Conservation (phyloP, 1,284 basidiomycete genomes). For the Stygiomarasmius scandens region DNA sequence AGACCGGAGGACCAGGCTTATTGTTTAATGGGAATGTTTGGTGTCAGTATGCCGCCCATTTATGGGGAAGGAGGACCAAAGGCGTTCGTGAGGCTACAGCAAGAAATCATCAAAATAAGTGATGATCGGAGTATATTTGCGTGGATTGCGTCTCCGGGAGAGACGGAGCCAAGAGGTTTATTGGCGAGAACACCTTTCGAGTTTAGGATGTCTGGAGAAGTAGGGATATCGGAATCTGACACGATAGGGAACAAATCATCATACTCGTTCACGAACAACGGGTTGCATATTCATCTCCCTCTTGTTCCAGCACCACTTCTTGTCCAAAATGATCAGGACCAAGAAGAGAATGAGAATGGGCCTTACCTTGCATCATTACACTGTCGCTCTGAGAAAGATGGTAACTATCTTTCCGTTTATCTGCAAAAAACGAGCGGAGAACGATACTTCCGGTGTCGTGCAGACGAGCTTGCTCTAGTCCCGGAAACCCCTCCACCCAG, state of each 20-base stretch:
- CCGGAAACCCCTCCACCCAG: not conserved
- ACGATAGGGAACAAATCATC: not conserved
- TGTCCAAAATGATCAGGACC: too few relatives aligned
- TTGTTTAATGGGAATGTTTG: not conserved
- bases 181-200: not conserved
- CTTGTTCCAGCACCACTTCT: not conserved
- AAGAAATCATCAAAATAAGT: not conserved
- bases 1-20: not conserved
- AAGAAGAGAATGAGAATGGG: not conserved
- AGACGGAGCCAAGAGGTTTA: not conserved
- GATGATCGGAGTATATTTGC: not conserved
- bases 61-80: not conserved
- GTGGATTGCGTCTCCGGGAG: not conserved
- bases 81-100: not conserved
- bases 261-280: not conserved
- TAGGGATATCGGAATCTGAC: not conserved
- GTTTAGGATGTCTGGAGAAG: not conserved
- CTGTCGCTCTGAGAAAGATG: not conserved
- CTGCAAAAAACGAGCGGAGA: not conserved
- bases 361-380: not conserved
- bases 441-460: not conserved
- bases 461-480: not conserved
- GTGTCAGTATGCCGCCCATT: not conserved
- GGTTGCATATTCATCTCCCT: not conserved
- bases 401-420: not conserved